These are phyloP conservation scores for Lodderomyces parapsilosis DNA, from an alignment of 1,139 yeast species.

Conservation along the genomic window DNA sequence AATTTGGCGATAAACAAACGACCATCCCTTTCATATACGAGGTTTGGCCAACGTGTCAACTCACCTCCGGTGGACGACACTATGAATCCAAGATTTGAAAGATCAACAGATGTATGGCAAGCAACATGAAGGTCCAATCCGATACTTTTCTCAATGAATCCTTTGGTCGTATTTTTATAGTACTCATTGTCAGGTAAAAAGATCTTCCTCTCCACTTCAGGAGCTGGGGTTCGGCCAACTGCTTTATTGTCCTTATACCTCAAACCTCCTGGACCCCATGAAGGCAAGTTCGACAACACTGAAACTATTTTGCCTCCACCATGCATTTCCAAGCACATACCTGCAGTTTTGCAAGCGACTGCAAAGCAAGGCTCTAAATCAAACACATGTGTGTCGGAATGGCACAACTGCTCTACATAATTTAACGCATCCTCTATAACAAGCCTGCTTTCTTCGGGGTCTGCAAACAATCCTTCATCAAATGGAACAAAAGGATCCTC, in stretches of 20 bases:
- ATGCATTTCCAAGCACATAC: constrained; percentile 55
- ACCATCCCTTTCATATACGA: constrained; percentile 71
- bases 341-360: constrained; percentile 71
- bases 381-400: constrained; percentile 36
- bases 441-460: constrained; percentile 62
- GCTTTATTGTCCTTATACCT: constrained; percentile 47
- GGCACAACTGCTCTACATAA: constrained; percentile 49
- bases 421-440: constrained; percentile 70
- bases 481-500: constrained; percentile 85
- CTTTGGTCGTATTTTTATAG: constrained; percentile 60
- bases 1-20: constrained; percentile 62
- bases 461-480: constrained; percentile 74
- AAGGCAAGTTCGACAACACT: constrained; percentile 67
- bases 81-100: constrained; percentile 71
- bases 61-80: constrained; percentile 74
- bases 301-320: constrained; percentile 85
- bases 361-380: constrained; percentile 78
- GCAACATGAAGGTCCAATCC: constrained; percentile 79
- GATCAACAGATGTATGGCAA: constrained; percentile 64
- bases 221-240: constrained; percentile 37
- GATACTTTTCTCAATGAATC: constrained; percentile 57
- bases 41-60: constrained; percentile 64
- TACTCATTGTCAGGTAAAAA: constrained; percentile 62
- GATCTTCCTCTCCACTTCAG: constrained; percentile 55
- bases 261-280: constrained; percentile 83